Evolutionary conservation across 441 rosid species (phyloP), one percentile per base, ranked within the genome.

Genomic region (Brassica balearica): DNA sequence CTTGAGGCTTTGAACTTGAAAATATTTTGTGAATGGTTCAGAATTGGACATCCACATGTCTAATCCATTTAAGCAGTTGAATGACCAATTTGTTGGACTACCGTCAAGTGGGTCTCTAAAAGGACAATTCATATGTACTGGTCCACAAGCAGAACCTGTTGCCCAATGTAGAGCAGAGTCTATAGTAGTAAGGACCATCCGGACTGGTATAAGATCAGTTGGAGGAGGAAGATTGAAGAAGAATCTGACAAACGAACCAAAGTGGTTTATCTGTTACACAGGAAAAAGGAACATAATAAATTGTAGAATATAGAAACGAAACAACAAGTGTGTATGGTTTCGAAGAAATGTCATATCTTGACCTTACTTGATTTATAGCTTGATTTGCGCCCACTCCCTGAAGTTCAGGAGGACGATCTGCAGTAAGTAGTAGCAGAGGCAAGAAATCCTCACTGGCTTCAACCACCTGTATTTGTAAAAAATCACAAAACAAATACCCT

Each of bases 321-420:
- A 15, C 66, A 6, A 43, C 1, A 55, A 8, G 46, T 51, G 64
- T 62, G 14, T 58, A 68, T 38, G 64, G 64, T 72, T 67, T 69
- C n/a, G 1, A 83, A 75, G 68, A 63, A 74, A 25, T 60, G 75
- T 65, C 55, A 38, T 56, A 67, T 78, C 66, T 75, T 67, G 68
- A 71, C 61, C 74, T 72, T 65, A 95, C 99, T 92, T 96, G 99
- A 89, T 91, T 92, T 78, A 96, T 90, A 72, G 98, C 82, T 87
- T 96, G 99, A 84, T 92, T 96, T 48, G 99, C 99, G 65, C 99
- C 99, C 83, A 87, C 87, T 69, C 88, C 91, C 71, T 82, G 94
- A 83, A 96, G 97, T 87, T 96, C 99, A 65, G 95, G 93, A 82
- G 99, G 99, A 68, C 99, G 98, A 83, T 96, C 99, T 55, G 98